These are phyloP conservation scores for Nakazawaea sp. DNA, from an alignment of 805 yeast genomes.

Conservation along the genomic window DNA sequence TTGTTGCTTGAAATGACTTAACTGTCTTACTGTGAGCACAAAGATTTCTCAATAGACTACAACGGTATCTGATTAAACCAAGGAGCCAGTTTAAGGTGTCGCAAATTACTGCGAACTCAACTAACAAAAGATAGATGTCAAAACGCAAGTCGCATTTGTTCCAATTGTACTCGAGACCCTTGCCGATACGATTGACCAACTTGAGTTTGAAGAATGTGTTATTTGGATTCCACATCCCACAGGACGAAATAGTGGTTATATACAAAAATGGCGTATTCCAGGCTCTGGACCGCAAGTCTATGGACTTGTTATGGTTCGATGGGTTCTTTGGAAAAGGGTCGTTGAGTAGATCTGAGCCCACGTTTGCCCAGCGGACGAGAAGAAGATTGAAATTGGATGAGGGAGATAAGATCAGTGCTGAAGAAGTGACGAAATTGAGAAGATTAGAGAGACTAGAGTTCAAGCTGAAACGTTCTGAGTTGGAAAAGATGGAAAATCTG, in stretches of 20 bases:
- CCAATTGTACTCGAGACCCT: conserved; percentile 36
- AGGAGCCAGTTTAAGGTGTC: no score
- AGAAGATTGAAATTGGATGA: conserved; percentile 44
- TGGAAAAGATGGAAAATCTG: conserved; percentile 41
- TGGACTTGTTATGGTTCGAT: conserved; percentile 61
- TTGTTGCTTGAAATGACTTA: conserved; percentile 37
- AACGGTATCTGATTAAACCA: conserved; percentile 91
- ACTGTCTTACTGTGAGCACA: conserved; percentile 55
- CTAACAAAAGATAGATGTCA: conserved; percentile 23
- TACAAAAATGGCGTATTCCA: conserved; percentile 26
- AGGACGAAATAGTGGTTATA: background rate
- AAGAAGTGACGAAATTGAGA: conserved; percentile 70
- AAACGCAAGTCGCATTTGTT: conserved; percentile 24
- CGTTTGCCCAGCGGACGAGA: conserved; percentile 70
- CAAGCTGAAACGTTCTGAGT: conserved; percentile 58
- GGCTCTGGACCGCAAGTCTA: conserved; percentile 36
- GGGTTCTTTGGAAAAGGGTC: conserved; percentile 96
- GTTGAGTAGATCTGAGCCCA: conserved; percentile 85
- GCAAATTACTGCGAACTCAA: no score
- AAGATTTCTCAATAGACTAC: conserved; percentile 84
- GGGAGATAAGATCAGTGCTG: conserved; percentile 39
- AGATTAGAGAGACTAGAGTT: conserved; percentile 66
- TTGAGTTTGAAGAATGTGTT: background rate
- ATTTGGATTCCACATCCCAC: conserved; percentile 14
- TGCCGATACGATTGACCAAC: conserved; percentile 44